These are phyloP conservation scores for Colletotrichum truncatum DNA, from an alignment of 2,329 filamentous ascomycete species.

Conservation along the genomic window DNA sequence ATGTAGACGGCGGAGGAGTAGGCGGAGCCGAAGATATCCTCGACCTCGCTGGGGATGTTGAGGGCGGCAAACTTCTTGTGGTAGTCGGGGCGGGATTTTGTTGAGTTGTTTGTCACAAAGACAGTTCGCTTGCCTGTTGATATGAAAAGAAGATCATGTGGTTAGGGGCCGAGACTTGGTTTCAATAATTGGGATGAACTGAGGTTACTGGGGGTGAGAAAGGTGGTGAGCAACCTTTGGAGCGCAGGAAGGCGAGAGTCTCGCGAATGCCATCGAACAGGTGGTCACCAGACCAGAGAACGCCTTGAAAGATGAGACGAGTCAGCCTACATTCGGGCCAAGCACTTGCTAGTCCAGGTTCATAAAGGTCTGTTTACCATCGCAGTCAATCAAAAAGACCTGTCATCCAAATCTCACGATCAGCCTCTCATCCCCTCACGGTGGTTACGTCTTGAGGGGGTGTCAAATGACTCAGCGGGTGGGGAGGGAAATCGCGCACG, in stretches of 20 bases:
- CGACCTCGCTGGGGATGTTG: slow-evolving; percentile 80
- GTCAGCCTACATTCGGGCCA: background rate
- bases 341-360: slow-evolving; percentile 13
- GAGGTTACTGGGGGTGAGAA: slow-evolving; percentile 21
- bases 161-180: background rate
- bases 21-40: slow-evolving; percentile 95
- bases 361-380: slow-evolving; percentile 68
- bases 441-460: background rate
- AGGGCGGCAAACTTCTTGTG: slow-evolving; percentile 87
- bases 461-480: slow-evolving; percentile 22
- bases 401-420: slow-evolving; percentile 60
- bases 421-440: slow-evolving; percentile 17
- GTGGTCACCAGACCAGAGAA: slow-evolving; percentile 95
- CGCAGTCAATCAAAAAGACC: slow-evolving; percentile 90
- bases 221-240: slow-evolving; percentile 67
- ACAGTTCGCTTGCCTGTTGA: slow-evolving; percentile 84
- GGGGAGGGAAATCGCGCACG: slow-evolving; percentile 64
- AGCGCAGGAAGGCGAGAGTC: slow-evolving; percentile 83
- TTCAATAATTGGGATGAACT: background rate
- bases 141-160: slow-evolving; percentile 4
- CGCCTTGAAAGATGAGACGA: slow-evolving; percentile 72
- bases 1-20: slow-evolving; percentile 98
- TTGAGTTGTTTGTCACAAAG: slow-evolving; percentile 99
- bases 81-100: slow-evolving; percentile 93
- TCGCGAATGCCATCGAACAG: slow-evolving; percentile 87